Conservation (phyloP, 805 yeast species). For the Nakazawaea ernobii region DNA sequence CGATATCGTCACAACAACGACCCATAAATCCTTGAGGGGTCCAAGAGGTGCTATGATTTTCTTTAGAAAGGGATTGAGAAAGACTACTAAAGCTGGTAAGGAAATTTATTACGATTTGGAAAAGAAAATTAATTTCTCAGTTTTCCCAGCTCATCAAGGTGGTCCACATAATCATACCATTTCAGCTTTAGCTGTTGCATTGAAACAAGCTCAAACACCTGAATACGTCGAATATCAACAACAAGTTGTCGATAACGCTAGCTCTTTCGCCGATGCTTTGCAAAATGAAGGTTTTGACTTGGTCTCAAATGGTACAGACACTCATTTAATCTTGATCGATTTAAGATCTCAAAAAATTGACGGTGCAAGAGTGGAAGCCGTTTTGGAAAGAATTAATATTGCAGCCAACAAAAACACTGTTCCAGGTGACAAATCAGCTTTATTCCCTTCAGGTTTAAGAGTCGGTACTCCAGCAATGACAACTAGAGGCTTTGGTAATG, state of each 20-base stretch:
- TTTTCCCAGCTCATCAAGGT: slow-evolving; percentile 99
- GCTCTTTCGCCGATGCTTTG: slow-evolving; percentile 67
- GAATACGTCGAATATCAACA: slow-evolving; percentile 85
- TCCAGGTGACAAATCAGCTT: slow-evolving; percentile 94
- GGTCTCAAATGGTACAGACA: slow-evolving; percentile 92
- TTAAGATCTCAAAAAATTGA: slow-evolving; percentile 77
- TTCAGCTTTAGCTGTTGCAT: slow-evolving; percentile 91
- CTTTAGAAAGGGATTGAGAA: slow-evolving; percentile 90
- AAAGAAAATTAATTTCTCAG: slow-evolving; percentile 89
- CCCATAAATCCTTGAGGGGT: slow-evolving; percentile 96
- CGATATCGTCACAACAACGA: slow-evolving; percentile 96
- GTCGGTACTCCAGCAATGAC: slow-evolving; percentile 99
- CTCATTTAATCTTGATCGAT: slow-evolving; percentile 84
- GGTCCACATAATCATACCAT: slow-evolving; percentile 99
- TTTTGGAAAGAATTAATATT: slow-evolving; percentile 83
- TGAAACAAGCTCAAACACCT: slow-evolving; percentile 85
- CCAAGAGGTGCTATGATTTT: slow-evolving; percentile 99
- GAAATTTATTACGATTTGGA: slow-evolving; percentile 84
- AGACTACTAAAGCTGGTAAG: slow-evolving; percentile 78
- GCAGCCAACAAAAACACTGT: slow-evolving; percentile 95
- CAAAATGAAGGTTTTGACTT: slow-evolving; percentile 60
- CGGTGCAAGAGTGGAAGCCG: slow-evolving; percentile 93
- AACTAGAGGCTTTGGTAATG: slow-evolving; percentile 80
- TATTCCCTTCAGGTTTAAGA: slow-evolving; percentile 94
- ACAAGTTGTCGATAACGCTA: slow-evolving; percentile 77